These are phyloP conservation scores for Aphanomyces cochlioides DNA, from an alignment of 352 stramenopile species.

Conservation along the genomic window DNA sequence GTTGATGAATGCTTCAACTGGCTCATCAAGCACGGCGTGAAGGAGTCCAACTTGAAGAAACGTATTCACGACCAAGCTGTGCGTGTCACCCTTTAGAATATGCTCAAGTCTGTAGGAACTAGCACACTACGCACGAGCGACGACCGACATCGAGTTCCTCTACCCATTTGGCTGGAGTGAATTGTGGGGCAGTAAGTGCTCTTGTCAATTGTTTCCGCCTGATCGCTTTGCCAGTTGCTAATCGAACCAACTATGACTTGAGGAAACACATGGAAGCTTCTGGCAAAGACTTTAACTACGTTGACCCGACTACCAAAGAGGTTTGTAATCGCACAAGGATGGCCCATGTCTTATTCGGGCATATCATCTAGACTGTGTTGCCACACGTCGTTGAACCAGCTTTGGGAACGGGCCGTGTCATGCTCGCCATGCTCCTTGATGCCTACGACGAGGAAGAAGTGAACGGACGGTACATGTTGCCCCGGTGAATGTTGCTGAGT, in stretches of 20 bases:
- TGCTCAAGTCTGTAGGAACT: slow-evolving; percentile 63
- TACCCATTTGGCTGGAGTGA: slow-evolving; percentile 97
- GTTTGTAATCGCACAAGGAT: neutral
- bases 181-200: slow-evolving; percentile 80
- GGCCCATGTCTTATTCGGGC: too few relatives aligned
- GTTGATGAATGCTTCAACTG: slow-evolving; percentile 89
- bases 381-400: slow-evolving; percentile 94
- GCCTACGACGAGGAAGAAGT: slow-evolving; percentile 95
- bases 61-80: slow-evolving; percentile 82
- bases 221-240: slow-evolving; percentile 65
- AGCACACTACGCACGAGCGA: slow-evolving; percentile 95
- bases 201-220: neutral
- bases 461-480: slow-evolving; percentile 41
- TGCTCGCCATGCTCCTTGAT: slow-evolving; percentile 92
- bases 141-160: slow-evolving; percentile 96
- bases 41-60: slow-evolving; percentile 85
- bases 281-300: slow-evolving; percentile 84
- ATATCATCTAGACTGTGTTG: slow-evolving; percentile 36
- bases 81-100: neutral
- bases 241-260: slow-evolving; percentile 95
- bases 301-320: slow-evolving; percentile 55
- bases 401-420: slow-evolving; percentile 87
- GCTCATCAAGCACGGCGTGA: slow-evolving; percentile 86
- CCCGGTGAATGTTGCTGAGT: neutral
- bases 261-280: slow-evolving; percentile 92